phyloP scores from a whole-genome alignment of 2,329 filamentous ascomycete species.

The Ciborinia camelliae region DNA sequence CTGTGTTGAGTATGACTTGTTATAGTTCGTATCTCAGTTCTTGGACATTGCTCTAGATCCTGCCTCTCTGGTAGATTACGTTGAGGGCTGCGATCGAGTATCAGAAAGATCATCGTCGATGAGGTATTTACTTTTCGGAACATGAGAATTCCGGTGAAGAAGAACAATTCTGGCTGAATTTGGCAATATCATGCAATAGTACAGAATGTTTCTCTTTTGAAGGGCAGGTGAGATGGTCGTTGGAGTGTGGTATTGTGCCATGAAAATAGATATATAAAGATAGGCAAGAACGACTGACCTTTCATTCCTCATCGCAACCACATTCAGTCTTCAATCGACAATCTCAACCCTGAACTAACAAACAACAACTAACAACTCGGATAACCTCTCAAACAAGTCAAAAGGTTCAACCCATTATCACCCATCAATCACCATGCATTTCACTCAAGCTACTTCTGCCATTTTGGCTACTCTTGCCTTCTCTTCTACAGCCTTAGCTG shows the following conservation, averaged over 20 bases:
- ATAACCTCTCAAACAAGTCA: background rate
- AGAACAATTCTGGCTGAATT: background rate
- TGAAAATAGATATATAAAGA: slow-evolving; percentile 8
- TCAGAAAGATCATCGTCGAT: slow-evolving; percentile 8
- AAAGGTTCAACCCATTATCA: background rate
- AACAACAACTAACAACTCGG: background rate
- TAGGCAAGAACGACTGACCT: background rate
- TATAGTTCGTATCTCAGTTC: slow-evolving; percentile 1
- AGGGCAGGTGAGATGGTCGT: background rate
- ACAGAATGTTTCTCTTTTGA: background rate
- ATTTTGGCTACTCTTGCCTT: slow-evolving; percentile 13
- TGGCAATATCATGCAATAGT: background rate
- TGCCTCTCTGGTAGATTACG: background rate
- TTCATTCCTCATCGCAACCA: slow-evolving; percentile 11
- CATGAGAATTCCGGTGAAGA: background rate
- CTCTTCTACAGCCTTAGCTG: slow-evolving; percentile 4
- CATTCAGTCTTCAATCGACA: background rate
- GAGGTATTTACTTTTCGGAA: slow-evolving; percentile 10
- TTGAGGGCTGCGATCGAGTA: background rate
- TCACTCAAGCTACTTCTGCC: slow-evolving; percentile 4
- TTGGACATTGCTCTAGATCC: background rate
- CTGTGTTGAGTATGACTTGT: slow-evolving; percentile 6
- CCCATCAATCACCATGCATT: slow-evolving; percentile 7
- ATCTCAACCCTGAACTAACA: background rate
- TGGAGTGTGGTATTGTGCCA: background rate